These are phyloP conservation scores for Meripilus lineatus DNA, from an alignment of 1,284 basidiomycete genomes.

Conservation along the genomic window DNA sequence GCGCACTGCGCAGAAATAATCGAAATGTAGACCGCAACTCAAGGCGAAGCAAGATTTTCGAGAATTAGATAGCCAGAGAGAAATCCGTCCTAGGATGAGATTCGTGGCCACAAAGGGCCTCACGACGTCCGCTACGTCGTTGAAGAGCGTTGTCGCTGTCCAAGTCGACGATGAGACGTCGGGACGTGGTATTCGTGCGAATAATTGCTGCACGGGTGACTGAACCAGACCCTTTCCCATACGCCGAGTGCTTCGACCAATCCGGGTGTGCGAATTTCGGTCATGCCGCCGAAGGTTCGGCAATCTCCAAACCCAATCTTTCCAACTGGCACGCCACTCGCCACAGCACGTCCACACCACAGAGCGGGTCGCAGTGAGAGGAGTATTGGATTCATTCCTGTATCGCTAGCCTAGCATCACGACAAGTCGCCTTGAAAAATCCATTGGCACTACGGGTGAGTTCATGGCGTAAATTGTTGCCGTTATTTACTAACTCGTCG, in stretches of 20 bases:
- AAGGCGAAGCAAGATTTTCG: not conserved
- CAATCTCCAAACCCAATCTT: slow-evolving; percentile 23
- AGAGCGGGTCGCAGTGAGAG: not conserved
- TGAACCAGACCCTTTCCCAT: slow-evolving; percentile 9
- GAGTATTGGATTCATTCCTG: slow-evolving; percentile 4
- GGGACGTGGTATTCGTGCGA: too few relatives aligned
- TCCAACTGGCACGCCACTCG: slow-evolving; percentile 17
- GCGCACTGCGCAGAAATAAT: not conserved
- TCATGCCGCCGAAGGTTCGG: slow-evolving; percentile 6
- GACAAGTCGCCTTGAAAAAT: slow-evolving; percentile 77
- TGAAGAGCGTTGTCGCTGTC: not conserved
- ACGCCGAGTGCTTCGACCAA: not conserved
- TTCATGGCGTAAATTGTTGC: not conserved
- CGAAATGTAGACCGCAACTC: not conserved
- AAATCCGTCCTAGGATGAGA: not conserved
- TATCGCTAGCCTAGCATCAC: slow-evolving; percentile 10
- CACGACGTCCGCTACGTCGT: not conserved
- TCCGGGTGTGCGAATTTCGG: slow-evolving; percentile 3
- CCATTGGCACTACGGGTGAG: slow-evolving; percentile 67
- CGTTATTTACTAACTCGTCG: too few relatives aligned
- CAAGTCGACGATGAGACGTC: slow-evolving; percentile 3
- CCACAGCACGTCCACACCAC: not conserved
- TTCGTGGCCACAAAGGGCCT: not conserved
- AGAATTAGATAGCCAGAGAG: not conserved
- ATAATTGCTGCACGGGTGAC: too few relatives aligned